Base-by-base conservation (phyloP, 2,329 filamentous ascomycete species). In the Botryosphaeria dothidea region DNA sequence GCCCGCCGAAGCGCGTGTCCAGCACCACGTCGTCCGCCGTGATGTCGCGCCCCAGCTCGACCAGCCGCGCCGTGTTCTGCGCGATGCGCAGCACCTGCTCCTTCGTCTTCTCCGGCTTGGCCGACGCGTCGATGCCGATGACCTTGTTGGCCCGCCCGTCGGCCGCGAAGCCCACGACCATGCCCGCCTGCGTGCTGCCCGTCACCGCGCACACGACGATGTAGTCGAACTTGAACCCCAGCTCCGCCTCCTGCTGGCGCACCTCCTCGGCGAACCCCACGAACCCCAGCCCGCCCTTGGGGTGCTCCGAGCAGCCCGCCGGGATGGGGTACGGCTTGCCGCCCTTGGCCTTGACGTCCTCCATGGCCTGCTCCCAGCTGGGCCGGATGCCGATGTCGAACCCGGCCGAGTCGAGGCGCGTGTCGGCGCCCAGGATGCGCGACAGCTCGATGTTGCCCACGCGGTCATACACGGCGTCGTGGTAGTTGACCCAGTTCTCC, bases 401-500 rank as follows among this genome's bases (percentile, higher is more conserved):
- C 0, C 74, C 75, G 0, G 84, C 84, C 0, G 82, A 78, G 70
- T 88, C 85, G 0, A 90, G 81, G 1, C 83, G 79, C n/a, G 88
- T 82, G 66, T 90, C 85, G 1, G 86, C 88, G 51, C 85, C 85
- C 87, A 91, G 90, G 23, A 91, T 80, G 1, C 88, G 81, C 2
- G 86, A 88, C 2, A 92, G 82, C 77, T 92, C 88, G 68, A 92
- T 88, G 78, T 92, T 92, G 67, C 90, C 90, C 7, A 89, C 88
- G 68, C 82, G 83, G 21, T 84, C 84, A 72, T 90, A 91, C 8
- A 81, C 83, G 38, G 80, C 75, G 68, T 89, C 86, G 0, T 78
- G 73, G 83, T 85, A 87, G 41, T 88, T 83, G 0, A 91, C 88
- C 88, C 88, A 91, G 72, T 88, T 82, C 76, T 91, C 88, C 75